Base-by-base conservation (phyloP, 495 filamentous ascomycete species). In the Penicillium longicatenatum region DNA sequence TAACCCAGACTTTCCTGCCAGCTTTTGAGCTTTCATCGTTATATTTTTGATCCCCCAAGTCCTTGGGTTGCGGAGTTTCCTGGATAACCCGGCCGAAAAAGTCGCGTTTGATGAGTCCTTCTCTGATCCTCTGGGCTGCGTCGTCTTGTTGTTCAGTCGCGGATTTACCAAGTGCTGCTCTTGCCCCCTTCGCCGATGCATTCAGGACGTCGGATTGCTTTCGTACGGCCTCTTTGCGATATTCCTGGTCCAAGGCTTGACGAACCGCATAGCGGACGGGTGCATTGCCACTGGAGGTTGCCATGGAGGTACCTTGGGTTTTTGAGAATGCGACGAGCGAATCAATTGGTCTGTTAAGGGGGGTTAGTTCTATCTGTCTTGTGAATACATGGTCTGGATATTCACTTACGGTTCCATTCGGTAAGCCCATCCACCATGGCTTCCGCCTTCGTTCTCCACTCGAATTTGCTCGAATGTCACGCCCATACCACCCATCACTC, bases 221-320 rank as follows among this genome's bases (percentile, higher is more conserved):
- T 56, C 83, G 73, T 10, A 82, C 66, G 4, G 84, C 79, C 26
- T 86, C 84, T 62, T 88, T 91, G 58, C 84, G 84, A 58, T 91
- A 88, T 68, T 97, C 93, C 63, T 92, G 88, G 62, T 96, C 91
- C 6, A 98, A 79, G 12, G 96, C 93, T 75, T 97, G 93, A 39
- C 94, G 86, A 24, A 98, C 86, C 19, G 92, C 92, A 64, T 89
- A 98, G 42, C 93, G 82, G 1, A 90, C 89, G 1, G 87, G 89
- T n/a, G 79, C 84, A 55, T 82, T 80, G 17, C 74, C 73, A 44
- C 77, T 74, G 5, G 58, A 58, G 20, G 77, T 53, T 6, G 60
- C 48, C 7, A 63, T 45, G 21, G 60, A 41, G 46, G 45, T 63
- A 17, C 69, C 64, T 48, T 60, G 65, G 5, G 59, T 60, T 59